Base-by-base conservation (phyloP, 2,329 filamentous ascomycete genomes). In the Pyrenochaeta sp. region DNA sequence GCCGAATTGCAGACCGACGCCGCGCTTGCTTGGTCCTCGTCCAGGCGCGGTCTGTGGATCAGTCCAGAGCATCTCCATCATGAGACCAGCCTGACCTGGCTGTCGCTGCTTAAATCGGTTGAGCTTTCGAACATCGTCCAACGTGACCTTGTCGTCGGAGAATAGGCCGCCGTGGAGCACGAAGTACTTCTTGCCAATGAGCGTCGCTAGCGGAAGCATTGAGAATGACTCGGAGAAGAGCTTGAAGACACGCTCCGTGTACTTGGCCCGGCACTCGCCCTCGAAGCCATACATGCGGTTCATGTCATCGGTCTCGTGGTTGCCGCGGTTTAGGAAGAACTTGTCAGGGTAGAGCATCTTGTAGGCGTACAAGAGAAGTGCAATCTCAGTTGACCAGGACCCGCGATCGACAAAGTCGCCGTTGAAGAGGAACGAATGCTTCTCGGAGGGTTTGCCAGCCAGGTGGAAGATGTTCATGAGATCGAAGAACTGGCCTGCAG, bases 21-120 rank as follows among this genome's bases (percentile, higher is more conserved):
- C 94, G 68, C 94, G 85, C 80, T 99, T 99, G 78, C 91, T 96
- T 30, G 94, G 94, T 7, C 92, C 90, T 58, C 94, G 86, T 38
- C 94, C 94, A 19, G 88, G 86, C 59, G 85, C 81, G 0, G 88
- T 81, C 71, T 99, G 94, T 3, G 94, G 94, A 68, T 99, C 94
- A 1, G 94, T 97, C 94, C 94, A 99, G 32, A 99, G 82, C 94
- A 99, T 99, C 75, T 99, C 94, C 94, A 99, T 99, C 94, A 99
- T 99, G 61, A 99, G 77, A 10, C 94, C 94, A 35, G 88, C 77
- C 72, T 99, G 94, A 21, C 94, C 94, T 3, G 94, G 93, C 65
- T 97, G 93, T 50, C 90, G 83, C 74, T 97, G 94, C 69, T 83
- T 85, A 75, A 96, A 92, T 55, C 93, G 82, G 74, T 97, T 87